Percentiles rank a stretch among this genome's conserved stretches.
Evolutionary conservation across 441 rosid species (phyloP).

Genomic region (Populus hybrid): DNA sequence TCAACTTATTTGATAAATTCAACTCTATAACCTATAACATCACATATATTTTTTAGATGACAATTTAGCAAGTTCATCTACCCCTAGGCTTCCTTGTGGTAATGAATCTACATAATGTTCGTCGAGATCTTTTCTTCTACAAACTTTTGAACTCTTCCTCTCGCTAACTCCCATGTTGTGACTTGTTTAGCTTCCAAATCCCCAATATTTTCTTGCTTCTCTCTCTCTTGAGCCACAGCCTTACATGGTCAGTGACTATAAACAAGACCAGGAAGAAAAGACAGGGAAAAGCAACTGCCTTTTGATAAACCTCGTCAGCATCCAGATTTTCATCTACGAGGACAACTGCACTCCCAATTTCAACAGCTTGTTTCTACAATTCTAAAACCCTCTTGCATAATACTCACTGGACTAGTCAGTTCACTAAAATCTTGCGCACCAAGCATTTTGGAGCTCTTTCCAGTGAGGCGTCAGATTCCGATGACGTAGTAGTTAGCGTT

Average conservation of each 20-base stretch:
- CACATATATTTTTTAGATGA: conserved; percentile 7
- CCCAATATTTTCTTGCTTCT: conserved; percentile 43
- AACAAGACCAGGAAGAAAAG: conserved; percentile 60
- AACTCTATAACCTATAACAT: neutral
- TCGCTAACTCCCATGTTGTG: conserved; percentile 19
- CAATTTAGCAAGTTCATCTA: conserved; percentile 86
- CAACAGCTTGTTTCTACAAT: conserved; percentile 64
- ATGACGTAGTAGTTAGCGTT: conserved; percentile 14
- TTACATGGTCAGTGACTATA: conserved; percentile 41
- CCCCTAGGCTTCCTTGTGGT: conserved; percentile 52
- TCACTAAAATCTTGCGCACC: conserved; percentile 19
- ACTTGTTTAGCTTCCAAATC: conserved; percentile 27
- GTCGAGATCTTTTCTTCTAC: conserved; percentile 18
- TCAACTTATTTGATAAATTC: neutral
- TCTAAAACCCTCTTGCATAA: conserved; percentile 36
- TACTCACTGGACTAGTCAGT: conserved; percentile 18
- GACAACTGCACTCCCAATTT: conserved; percentile 60
- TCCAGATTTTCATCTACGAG: conserved; percentile 47
- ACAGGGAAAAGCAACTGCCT: conserved; percentile 53
- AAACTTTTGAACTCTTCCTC: conserved; percentile 18
- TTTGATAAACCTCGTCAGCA: conserved; percentile 57
- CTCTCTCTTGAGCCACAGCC: conserved; percentile 28
- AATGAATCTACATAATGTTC: conserved; percentile 31
- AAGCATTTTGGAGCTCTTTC: conserved; percentile 18
- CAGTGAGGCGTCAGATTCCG: conserved; percentile 10